Percentiles rank a stretch among this genome's conserved stretches.
These are phyloP conservation scores for Macrophomina tecta DNA, from an alignment of 2,329 filamentous ascomycete genomes.

Conservation along the genomic window DNA sequence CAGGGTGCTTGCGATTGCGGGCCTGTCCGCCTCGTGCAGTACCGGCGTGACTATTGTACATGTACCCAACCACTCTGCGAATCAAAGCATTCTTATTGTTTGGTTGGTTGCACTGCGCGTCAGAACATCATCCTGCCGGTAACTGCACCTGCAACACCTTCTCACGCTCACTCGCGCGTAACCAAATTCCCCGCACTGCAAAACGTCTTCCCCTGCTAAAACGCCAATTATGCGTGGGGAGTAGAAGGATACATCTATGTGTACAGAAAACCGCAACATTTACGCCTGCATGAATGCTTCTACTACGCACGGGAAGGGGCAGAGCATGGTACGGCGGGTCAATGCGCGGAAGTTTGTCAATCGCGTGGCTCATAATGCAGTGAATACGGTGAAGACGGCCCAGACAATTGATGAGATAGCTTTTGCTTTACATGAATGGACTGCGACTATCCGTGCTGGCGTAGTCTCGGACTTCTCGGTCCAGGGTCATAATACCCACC, in stretches of 20 bases:
- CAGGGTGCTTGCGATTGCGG: neutral
- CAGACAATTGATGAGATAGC: neutral
- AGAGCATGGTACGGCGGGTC: too few species aligned
- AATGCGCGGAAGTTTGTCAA: too few species aligned
- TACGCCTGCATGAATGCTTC: too few species aligned
- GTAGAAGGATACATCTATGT: too few species aligned
- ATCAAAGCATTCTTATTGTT: neutral
- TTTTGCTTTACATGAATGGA: neutral
- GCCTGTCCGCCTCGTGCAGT: slow-evolving; percentile 1
- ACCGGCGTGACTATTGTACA: neutral
- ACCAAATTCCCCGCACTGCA: too few species aligned
- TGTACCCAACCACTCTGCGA: neutral
- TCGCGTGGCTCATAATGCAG: neutral
- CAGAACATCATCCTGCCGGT: neutral
- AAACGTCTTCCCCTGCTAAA: too few species aligned
- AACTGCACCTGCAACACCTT: neutral
- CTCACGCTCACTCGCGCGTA: neutral
- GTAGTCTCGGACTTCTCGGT: neutral
- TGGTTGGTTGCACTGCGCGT: neutral
- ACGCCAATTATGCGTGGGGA: too few species aligned
- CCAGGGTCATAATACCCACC: neutral
- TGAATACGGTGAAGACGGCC: neutral
- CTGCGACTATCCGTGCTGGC: neutral
- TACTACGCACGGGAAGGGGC: too few species aligned
- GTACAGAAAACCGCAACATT: too few species aligned